phyloP scores from a whole-genome alignment of 2,329 filamentous ascomycete genomes.

The Aspergillus sp. region DNA sequence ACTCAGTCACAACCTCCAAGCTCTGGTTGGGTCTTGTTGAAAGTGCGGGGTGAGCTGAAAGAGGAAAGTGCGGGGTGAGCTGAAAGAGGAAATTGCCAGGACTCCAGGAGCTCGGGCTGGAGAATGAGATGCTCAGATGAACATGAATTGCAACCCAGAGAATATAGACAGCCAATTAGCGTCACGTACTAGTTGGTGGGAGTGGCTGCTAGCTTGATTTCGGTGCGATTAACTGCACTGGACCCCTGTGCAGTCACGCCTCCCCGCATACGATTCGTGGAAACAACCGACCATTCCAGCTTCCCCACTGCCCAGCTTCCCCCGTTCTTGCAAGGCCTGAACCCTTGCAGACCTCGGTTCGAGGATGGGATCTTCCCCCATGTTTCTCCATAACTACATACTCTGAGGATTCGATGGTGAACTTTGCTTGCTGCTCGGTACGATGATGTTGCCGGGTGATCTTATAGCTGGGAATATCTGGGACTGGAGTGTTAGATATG shows the following conservation, averaged over 20 bases:
- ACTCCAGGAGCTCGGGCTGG: background rate
- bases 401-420: no score
- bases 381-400: no score
- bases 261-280: no score
- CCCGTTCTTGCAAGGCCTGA: no score
- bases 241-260: no score
- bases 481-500: background rate
- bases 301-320: no score
- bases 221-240: no score
- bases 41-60: background rate
- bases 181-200: background rate
- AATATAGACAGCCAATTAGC: background rate
- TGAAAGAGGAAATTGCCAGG: background rate
- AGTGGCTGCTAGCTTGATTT: no score
- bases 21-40: background rate
- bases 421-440: no score
- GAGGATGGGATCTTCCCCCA: no score
- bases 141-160: background rate
- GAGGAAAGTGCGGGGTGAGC: background rate
- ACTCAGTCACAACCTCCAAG: background rate
- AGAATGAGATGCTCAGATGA: background rate
- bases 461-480: background rate
- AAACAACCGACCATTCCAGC: no score
- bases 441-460: background rate
- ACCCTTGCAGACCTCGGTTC: no score